phyloP scores from a whole-genome alignment of 2,329 filamentous ascomycete species.

The Xylariaceae sp. region DNA sequence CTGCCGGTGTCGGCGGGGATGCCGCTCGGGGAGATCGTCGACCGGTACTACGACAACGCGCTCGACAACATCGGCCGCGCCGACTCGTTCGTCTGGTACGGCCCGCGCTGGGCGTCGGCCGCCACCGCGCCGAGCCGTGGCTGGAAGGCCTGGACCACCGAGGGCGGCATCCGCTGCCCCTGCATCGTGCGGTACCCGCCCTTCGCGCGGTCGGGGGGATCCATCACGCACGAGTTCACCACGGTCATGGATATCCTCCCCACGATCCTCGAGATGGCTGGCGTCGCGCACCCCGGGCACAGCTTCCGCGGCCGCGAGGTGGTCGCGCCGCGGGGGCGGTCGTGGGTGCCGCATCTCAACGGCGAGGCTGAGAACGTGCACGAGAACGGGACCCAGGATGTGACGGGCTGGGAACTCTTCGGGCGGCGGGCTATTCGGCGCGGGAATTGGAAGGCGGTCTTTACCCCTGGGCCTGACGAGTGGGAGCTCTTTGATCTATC shows the following conservation, averaged over 20 bases:
- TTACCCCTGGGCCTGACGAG: constrained; percentile 18
- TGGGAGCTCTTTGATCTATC: constrained; percentile 26
- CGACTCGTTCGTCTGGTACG: constrained; percentile 61
- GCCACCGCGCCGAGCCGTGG: constrained; percentile 35
- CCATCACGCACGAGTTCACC: constrained; percentile 52
- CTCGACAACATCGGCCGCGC: constrained; percentile 57
- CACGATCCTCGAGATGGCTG: constrained; percentile 51
- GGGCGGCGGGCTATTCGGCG: constrained; percentile 21
- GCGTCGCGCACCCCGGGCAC: constrained; percentile 40
- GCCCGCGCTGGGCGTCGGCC: constrained; percentile 53
- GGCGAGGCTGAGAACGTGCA: constrained; percentile 13
- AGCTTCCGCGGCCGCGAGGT: constrained; percentile 26
- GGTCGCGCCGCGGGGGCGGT: constrained; percentile 18
- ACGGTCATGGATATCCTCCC: constrained; percentile 57
- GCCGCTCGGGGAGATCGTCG: constrained; percentile 25
- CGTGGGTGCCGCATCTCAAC: constrained; percentile 25
- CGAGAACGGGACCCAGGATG: constrained; percentile 17
- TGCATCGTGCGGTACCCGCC: constrained; percentile 32
- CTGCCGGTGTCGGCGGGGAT: constrained; percentile 23
- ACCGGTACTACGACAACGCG: constrained; percentile 60
- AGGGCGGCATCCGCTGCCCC: constrained; percentile 56
- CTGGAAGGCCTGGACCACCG: constrained; percentile 44
- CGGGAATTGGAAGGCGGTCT: constrained; percentile 25
- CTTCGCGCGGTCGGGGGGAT: constrained; percentile 17
- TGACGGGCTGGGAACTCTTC: constrained; percentile 26